Evolutionary conservation across 257 asterid species (phyloP).

Genomic region (Solanum microdontum): DNA sequence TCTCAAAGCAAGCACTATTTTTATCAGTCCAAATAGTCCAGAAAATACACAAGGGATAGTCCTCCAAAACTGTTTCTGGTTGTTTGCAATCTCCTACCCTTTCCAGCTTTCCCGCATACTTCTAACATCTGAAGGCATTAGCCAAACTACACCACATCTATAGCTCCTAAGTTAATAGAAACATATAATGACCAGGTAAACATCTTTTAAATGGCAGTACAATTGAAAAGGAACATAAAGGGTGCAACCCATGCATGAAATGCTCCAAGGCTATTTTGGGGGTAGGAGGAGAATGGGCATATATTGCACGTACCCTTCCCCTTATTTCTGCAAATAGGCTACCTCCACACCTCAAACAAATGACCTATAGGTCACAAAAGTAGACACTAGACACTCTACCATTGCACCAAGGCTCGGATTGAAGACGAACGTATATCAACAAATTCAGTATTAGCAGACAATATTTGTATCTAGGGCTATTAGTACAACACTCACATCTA

Average conservation of each 20-base stretch:
- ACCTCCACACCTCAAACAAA: neutral
- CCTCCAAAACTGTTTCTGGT: neutral
- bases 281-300: neutral
- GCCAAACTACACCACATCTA: neutral
- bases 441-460: neutral
- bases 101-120: neutral
- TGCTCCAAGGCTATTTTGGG: neutral
- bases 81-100: neutral
- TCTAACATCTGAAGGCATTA: neutral
- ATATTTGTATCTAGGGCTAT: neutral
- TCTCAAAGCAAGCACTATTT: neutral
- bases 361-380: neutral
- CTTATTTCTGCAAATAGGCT: neutral
- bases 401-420: neutral
- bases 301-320: neutral
- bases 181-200: neutral
- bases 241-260: neutral
- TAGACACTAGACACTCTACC: neutral
- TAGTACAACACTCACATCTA: neutral
- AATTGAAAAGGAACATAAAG: neutral
- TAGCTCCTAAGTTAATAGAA: neutral
- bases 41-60: neutral
- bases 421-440: neutral
- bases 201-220: neutral
- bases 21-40: neutral